These are phyloP conservation scores for Arthromyces matolae DNA, from an alignment of 768 basidiomycete species.

Conservation along the genomic window DNA sequence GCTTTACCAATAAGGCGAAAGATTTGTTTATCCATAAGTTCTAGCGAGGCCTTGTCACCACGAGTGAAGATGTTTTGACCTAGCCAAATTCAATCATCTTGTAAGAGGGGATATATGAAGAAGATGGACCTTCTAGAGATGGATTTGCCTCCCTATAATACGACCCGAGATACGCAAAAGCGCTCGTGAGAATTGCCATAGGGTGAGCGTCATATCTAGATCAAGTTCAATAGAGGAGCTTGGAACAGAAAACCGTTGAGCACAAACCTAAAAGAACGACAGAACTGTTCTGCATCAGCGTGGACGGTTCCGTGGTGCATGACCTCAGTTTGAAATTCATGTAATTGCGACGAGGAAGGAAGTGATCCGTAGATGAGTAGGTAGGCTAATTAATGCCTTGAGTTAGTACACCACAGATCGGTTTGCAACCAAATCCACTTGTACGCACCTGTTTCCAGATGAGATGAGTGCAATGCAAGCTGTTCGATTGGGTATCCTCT, in stretches of 20 bases:
- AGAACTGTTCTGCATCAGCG: constrained; percentile 66
- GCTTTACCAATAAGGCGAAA: constrained; percentile 86
- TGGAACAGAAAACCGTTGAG: background rate
- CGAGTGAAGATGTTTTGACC: constrained; percentile 78
- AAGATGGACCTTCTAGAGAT: constrained; percentile 61
- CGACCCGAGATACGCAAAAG: constrained; percentile 84
- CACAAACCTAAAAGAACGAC: constrained; percentile 58
- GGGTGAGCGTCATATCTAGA: constrained; percentile 88
- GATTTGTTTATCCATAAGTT: constrained; percentile 89
- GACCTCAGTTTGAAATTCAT: constrained; percentile 69
- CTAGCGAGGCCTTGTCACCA: constrained; percentile 62
- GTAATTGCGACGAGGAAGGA: constrained; percentile 58
- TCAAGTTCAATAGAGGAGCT: background rate
- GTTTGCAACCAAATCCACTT: too few species aligned
- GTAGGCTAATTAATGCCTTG: constrained; percentile 67
- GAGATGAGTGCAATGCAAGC: constrained; percentile 73
- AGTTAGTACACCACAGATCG: too few species aligned
- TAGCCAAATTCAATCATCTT: constrained; percentile 20
- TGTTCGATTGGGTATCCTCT: constrained; percentile 94
- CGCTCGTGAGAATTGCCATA: constrained; percentile 86
- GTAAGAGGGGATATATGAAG: background rate
- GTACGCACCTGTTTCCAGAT: constrained; percentile 60
- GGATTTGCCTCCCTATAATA: constrained; percentile 90
- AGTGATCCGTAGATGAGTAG: constrained; percentile 86
- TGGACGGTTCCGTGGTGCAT: constrained; percentile 71